Conservation (phyloP, 2,329 filamentous ascomycete species). For the Pseudogymnoascus sp. region DNA sequence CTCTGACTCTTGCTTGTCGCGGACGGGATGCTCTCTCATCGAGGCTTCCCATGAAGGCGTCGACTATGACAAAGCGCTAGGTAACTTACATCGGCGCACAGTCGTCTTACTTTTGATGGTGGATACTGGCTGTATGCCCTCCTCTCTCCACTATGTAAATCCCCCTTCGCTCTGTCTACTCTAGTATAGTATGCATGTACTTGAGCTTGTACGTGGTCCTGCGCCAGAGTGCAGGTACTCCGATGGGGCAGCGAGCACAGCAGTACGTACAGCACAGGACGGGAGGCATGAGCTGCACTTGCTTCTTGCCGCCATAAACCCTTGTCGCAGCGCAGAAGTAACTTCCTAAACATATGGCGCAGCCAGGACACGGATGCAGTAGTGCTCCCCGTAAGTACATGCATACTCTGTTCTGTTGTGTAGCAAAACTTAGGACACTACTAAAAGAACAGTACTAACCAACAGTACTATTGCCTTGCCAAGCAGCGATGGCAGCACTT, state of each 20-base stretch:
- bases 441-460: too few relatives aligned
- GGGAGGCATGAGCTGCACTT: background rate
- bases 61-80: conserved; percentile 7
- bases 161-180: too few relatives aligned
- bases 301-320: background rate
- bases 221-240: too few relatives aligned
- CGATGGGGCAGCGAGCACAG: too few relatives aligned
- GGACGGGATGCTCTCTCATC: background rate
- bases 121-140: background rate
- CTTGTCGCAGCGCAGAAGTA: background rate
- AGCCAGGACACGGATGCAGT: background rate
- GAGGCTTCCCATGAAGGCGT: background rate
- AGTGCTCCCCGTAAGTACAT: background rate
- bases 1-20: background rate
- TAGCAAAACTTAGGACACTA: too few relatives aligned
- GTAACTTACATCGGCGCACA: background rate
- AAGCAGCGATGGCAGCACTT: background rate
- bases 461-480: background rate
- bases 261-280: background rate
- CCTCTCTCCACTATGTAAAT: too few relatives aligned
- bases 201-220: too few relatives aligned
- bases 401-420: too few relatives aligned
- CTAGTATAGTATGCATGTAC: too few relatives aligned
- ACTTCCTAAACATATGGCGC: background rate
- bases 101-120: conserved; percentile 3